Conservation (phyloP, 148 eudicot species). For the Pouteria glomerata region DNA sequence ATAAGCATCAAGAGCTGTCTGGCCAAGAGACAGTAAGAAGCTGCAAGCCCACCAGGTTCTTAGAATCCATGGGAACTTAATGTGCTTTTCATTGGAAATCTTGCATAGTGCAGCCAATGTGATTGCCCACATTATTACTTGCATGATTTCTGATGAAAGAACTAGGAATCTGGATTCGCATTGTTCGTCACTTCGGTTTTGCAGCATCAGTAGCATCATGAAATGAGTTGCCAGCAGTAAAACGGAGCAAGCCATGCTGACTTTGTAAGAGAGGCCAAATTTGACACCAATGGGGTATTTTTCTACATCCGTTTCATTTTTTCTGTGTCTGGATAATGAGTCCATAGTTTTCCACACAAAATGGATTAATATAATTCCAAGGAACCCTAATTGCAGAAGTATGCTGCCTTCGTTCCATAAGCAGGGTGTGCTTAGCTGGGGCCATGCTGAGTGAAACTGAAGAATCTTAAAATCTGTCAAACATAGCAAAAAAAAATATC, state of each 20-base stretch:
- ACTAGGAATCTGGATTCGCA: conserved; percentile 32
- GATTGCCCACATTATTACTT: conserved; percentile 48
- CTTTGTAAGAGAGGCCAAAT: conserved; percentile 36
- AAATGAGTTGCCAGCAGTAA: conserved; percentile 42
- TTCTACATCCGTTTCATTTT: conserved; percentile 26
- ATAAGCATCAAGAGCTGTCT: conserved; percentile 33
- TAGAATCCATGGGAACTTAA: conserved; percentile 48
- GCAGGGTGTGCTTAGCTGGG: conserved; percentile 45
- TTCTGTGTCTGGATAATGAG: conserved; percentile 30
- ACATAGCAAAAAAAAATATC: background rate
- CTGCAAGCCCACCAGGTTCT: conserved; percentile 73
- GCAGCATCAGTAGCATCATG: conserved; percentile 24
- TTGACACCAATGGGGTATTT: conserved; percentile 20
- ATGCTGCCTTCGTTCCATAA: conserved; percentile 57
- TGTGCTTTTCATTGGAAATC: conserved; percentile 18
- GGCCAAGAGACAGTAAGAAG: conserved; percentile 47
- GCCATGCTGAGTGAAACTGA: conserved; percentile 32
- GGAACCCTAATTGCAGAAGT: conserved; percentile 44
- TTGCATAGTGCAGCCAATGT: conserved; percentile 31
- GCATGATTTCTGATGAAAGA: conserved; percentile 46
- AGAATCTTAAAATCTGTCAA: conserved; percentile 36
- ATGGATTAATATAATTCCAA: conserved; percentile 37
- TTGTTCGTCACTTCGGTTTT: conserved; percentile 16
- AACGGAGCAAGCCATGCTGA: conserved; percentile 45
- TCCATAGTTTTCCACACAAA: conserved; percentile 26